Evolutionary conservation across 2,329 filamentous ascomycete species (phyloP).

Genomic region (Aspergillus viridinutans): DNA sequence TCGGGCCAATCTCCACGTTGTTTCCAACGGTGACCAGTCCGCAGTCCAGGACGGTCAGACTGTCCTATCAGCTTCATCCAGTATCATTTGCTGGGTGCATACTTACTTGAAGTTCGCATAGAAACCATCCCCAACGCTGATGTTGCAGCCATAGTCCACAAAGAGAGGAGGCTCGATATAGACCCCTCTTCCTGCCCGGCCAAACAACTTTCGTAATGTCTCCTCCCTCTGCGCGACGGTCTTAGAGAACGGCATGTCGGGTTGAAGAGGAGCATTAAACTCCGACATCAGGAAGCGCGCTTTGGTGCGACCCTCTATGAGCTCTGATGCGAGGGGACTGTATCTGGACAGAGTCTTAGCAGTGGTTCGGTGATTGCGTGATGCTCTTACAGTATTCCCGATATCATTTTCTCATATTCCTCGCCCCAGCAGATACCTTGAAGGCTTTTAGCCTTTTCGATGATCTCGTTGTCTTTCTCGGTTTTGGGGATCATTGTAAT

Average conservation of each 20-base stretch:
- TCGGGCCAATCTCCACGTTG: constrained; percentile 48
- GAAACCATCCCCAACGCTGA: constrained; percentile 9
- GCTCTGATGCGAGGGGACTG: background rate
- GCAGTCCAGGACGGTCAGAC: constrained; percentile 51
- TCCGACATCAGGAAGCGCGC: background rate
- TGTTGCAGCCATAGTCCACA: background rate
- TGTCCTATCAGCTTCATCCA: constrained; percentile 32
- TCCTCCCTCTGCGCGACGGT: background rate
- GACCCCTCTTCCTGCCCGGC: background rate
- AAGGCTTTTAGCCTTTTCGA: background rate
- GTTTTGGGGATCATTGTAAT: background rate
- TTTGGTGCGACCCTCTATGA: background rate
- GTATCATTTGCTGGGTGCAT: constrained; percentile 23
- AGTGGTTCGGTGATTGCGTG: background rate
- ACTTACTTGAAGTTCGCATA: constrained; percentile 19
- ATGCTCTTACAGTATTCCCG: constrained; percentile 12
- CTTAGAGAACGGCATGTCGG: background rate
- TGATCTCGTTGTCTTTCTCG: background rate
- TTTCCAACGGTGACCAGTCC: constrained; percentile 49
- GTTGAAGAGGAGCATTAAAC: background rate
- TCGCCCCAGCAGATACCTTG: background rate
- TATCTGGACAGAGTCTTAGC: background rate
- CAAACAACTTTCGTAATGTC: background rate
- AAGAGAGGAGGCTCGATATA: background rate
- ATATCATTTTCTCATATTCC: background rate